Evolutionary conservation across 1,139 yeast genomes (phyloP).

Genomic region (Yamadazyma membranifaciens): DNA sequence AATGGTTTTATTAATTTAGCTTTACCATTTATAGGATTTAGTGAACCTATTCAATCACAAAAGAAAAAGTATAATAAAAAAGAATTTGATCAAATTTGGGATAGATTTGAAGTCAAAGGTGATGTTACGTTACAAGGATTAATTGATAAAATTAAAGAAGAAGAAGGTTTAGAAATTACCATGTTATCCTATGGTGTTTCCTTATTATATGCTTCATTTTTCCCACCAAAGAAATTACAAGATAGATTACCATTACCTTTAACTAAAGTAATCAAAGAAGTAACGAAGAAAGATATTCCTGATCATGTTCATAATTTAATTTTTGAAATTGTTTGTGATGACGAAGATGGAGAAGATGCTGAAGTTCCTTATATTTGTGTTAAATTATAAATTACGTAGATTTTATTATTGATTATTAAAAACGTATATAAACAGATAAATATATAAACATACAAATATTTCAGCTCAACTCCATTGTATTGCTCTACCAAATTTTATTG

Average conservation of each 20-base stretch:
- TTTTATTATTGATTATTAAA: neutral
- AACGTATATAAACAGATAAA: neutral
- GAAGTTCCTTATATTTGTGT: constrained; percentile 77
- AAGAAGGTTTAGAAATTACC: constrained; percentile 82
- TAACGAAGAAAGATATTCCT: constrained; percentile 84
- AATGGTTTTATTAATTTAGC: constrained; percentile 95
- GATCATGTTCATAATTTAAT: constrained; percentile 71
- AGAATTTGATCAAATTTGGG: constrained; percentile 90
- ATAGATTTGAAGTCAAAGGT: constrained; percentile 79
- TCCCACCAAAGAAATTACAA: constrained; percentile 85
- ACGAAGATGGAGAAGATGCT: constrained; percentile 88
- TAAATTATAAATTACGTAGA: constrained; percentile 6
- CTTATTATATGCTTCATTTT: constrained; percentile 86
- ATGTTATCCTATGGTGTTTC: constrained; percentile 94
- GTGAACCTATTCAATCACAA: constrained; percentile 89
- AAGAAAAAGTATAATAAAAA: constrained; percentile 80
- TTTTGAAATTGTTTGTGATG: constrained; percentile 91
- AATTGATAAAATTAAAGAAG: constrained; percentile 69
- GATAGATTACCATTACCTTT: constrained; percentile 70
- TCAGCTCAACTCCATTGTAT: too few species aligned
- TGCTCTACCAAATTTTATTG: neutral
- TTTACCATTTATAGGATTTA: constrained; percentile 92
- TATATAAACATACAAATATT: constrained; percentile 1
- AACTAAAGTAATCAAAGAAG: constrained; percentile 72
- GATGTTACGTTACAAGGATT: constrained; percentile 76